These are phyloP conservation scores for Colletotrichum cuscutae DNA, from an alignment of 2,329 filamentous ascomycete species.

Conservation along the genomic window DNA sequence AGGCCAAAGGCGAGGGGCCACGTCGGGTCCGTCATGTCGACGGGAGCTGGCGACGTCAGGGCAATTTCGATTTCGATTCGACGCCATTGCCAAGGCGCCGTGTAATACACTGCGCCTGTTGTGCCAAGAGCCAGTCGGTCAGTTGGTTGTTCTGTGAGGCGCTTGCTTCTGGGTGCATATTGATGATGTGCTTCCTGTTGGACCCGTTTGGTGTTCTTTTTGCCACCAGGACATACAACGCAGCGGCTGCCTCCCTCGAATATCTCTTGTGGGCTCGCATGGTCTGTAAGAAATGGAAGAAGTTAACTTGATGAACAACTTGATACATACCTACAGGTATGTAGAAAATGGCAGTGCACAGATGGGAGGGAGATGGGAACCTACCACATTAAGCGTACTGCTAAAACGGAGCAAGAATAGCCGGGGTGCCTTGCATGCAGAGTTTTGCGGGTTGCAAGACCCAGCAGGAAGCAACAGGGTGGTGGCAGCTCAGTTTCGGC, in stretches of 20 bases:
- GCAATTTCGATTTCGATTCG: background rate
- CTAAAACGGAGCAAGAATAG: conserved; percentile 14
- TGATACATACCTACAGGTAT: background rate
- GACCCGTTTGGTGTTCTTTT: background rate
- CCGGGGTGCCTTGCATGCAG: conserved; percentile 32
- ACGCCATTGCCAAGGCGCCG: conserved; percentile 16
- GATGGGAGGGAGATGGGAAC: background rate
- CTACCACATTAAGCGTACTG: background rate
- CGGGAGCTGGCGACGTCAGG: conserved; percentile 3
- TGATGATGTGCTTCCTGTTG: background rate
- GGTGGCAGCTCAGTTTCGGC: conserved; percentile 5
- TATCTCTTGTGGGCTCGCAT: background rate
- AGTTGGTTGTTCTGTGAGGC: background rate
- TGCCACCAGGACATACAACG: background rate
- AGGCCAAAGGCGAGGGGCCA: background rate
- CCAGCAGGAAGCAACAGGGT: background rate
- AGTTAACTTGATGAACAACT: background rate
- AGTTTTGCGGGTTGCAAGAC: conserved; percentile 19
- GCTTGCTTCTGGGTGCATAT: background rate
- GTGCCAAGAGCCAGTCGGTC: conserved; percentile 19
- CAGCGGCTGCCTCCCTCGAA: background rate
- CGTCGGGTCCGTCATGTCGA: conserved; percentile 10
- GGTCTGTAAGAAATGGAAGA: background rate
- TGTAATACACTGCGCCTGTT: conserved; percentile 18
- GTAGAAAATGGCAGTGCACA: background rate